Evolutionary conservation across 1,139 yeast species (phyloP).

Genomic region (Chernovozyma sophiae-reginae): DNA sequence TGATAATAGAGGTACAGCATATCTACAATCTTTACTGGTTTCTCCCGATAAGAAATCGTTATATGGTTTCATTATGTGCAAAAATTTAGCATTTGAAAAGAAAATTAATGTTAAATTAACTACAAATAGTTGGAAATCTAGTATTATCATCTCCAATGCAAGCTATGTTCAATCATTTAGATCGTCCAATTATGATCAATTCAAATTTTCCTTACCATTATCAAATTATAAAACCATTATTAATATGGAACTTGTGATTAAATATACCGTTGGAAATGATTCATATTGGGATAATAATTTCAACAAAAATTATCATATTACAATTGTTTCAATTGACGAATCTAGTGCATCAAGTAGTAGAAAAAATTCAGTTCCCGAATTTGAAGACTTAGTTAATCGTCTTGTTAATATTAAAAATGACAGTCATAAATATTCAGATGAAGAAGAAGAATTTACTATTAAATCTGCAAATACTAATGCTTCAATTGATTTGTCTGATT

Average conservation of each 20-base stretch:
- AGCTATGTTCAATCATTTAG: constrained; percentile 23
- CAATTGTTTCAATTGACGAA: constrained; percentile 15
- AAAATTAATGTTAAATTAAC: constrained; percentile 32
- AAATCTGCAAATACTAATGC: constrained; percentile 5
- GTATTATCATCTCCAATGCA: constrained; percentile 25
- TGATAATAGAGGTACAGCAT: constrained; percentile 6
- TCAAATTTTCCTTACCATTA: constrained; percentile 33
- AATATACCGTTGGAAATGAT: constrained; percentile 18
- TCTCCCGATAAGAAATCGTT: constrained; percentile 15
- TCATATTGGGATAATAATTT: constrained; percentile 36
- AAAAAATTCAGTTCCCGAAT: constrained; percentile 17
- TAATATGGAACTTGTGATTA: constrained; percentile 23
- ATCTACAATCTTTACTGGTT: constrained; percentile 9
- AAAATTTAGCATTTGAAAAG: constrained; percentile 39
- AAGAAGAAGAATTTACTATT: constrained; percentile 7
- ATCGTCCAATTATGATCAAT: constrained; percentile 30
- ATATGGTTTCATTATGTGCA: constrained; percentile 31
- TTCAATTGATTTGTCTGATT: neutral
- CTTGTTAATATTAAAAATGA: constrained; percentile 9
- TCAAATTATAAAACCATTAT: constrained; percentile 18
- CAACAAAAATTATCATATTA: constrained; percentile 25
- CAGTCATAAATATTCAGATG: constrained; percentile 7
- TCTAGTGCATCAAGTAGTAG: constrained; percentile 10
- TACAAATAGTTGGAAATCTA: constrained; percentile 35
- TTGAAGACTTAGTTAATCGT: constrained; percentile 22